Percentiles rank a stretch among this genome's conserved stretches.
Evolutionary conservation across 495 filamentous ascomycete genomes (phyloP).

Genomic region (Penicillium lagena): DNA sequence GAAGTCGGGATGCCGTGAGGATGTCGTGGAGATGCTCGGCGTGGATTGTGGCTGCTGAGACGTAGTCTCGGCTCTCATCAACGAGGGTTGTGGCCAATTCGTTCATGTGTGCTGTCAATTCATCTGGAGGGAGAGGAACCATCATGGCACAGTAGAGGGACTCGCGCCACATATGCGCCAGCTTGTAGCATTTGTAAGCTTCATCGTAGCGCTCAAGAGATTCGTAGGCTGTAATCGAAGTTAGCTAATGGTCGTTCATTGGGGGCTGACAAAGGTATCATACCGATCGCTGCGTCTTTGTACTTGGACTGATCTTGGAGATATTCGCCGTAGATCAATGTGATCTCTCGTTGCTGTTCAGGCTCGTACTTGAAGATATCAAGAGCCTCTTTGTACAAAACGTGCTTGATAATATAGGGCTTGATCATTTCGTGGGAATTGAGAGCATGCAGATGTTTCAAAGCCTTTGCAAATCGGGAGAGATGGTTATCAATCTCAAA

Average conservation of each 20-base stretch:
- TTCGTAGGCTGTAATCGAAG: slow-evolving; percentile 63
- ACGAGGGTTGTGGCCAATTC: slow-evolving; percentile 63
- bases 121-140: slow-evolving; percentile 48
- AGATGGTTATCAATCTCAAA: slow-evolving; percentile 89
- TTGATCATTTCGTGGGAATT: slow-evolving; percentile 67
- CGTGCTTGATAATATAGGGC: slow-evolving; percentile 68
- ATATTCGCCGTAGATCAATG: slow-evolving; percentile 68
- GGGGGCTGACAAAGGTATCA: background rate
- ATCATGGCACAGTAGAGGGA: slow-evolving; percentile 71
- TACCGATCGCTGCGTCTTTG: slow-evolving; percentile 74
- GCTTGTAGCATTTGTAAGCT: slow-evolving; percentile 73
- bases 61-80: slow-evolving; percentile 82
- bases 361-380: slow-evolving; percentile 78
- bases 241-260: background rate
- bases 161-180: slow-evolving; percentile 85
- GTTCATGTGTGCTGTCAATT: slow-evolving; percentile 57
- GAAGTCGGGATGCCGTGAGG: slow-evolving; percentile 54
- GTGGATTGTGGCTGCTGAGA: slow-evolving; percentile 70
- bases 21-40: slow-evolving; percentile 72
- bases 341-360: slow-evolving; percentile 53
- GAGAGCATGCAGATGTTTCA: slow-evolving; percentile 64
- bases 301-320: slow-evolving; percentile 67
- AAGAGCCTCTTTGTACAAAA: slow-evolving; percentile 71
- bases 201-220: slow-evolving; percentile 64
- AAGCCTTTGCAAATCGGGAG: slow-evolving; percentile 65